Evolutionary conservation across 1,139 yeast genomes (phyloP), one percentile per base, ranked within the genome.

Genomic region (Saccharomycopsis hybrid): DNA sequence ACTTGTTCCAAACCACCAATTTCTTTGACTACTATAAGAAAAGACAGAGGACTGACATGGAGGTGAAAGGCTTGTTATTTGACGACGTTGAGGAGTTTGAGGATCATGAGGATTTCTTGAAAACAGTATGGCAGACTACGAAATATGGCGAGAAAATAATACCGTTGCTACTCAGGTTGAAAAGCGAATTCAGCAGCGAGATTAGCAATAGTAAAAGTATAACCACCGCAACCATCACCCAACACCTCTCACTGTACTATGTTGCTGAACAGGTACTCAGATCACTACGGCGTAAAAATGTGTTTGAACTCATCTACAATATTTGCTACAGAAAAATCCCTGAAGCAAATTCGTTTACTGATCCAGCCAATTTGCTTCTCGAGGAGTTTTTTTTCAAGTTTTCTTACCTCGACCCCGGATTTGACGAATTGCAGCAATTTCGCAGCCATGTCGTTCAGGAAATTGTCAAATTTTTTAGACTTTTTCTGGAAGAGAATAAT

Each of bases 341-440:
- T 24, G 5, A 36, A 24, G 39, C 7, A 5, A 5, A n/a, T 5
- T 5, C 7, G 5, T 5, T 25, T 29, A 40, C 27, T 2, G 7
- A 41, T 3, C 18, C 28, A 25, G 3, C 31, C 13, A 2, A 27
- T 3, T 11, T 30, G 18, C 29, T 28, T 32, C 37, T 43, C 8
- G 53, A 50, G 31, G 48, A 44, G 29, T 36, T 18, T 3, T 50
- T 40, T 31, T 50, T 40, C 39, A 24, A 35, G 31, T n/a, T 50
- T 18, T 40, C 48, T 5, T 41, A 47, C 27, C 41, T 47, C 41
- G 53, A 50, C 13, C 39, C 45, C 1, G 33, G 36, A 5, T 50
- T 50, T 40, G 51, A 50, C 27, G 30, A 32, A 24, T 36, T 43
- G 11, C 32, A 41, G 5, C 24, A 25, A 4, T 48, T 31, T 28